These are phyloP conservation scores for Saccharomyces hybrid DNA, from an alignment of 1,139 yeast species.

Conservation along the genomic window DNA sequence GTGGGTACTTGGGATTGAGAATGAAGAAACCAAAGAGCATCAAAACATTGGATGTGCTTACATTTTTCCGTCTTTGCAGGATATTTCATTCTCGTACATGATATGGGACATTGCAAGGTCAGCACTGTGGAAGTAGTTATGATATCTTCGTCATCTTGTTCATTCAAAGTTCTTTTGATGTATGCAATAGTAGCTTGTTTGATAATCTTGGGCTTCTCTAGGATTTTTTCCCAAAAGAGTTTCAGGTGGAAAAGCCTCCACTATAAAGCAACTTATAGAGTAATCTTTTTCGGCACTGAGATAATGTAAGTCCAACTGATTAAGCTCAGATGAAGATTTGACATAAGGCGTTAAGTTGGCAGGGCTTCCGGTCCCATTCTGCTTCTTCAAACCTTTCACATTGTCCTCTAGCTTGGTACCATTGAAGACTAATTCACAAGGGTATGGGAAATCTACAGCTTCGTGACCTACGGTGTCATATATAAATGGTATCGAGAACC, in stretches of 20 bases:
- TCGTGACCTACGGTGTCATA: constrained; percentile 31
- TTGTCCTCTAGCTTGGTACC: constrained; percentile 39
- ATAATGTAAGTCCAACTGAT: constrained; percentile 42
- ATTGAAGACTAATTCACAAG: constrained; percentile 48
- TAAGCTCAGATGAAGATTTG: constrained; percentile 28
- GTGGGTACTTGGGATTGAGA: constrained; percentile 51
- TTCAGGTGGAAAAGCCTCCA: constrained; percentile 38
- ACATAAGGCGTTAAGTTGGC: constrained; percentile 44
- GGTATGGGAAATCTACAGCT: constrained; percentile 47
- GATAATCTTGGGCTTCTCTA: constrained; percentile 38
- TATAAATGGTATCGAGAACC: constrained; percentile 25
- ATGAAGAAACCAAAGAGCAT: constrained; percentile 47
- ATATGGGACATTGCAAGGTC: constrained; percentile 53
- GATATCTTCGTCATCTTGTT: constrained; percentile 42
- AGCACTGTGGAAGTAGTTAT: constrained; percentile 44
- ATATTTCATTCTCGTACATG: constrained; percentile 45
- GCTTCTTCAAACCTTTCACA: constrained; percentile 52
- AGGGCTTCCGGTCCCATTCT: constrained; percentile 55
- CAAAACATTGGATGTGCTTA: constrained; percentile 60
- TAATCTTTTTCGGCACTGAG: constrained; percentile 40
- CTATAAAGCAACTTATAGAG: constrained; percentile 43
- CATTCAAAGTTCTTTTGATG: constrained; percentile 32
- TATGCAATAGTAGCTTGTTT: constrained; percentile 37
- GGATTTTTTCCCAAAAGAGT: constrained; percentile 27
- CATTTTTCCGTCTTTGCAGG: constrained; percentile 53